Base-by-base conservation (phyloP, 768 basidiomycete genomes). In the Boletellus sp. region DNA sequence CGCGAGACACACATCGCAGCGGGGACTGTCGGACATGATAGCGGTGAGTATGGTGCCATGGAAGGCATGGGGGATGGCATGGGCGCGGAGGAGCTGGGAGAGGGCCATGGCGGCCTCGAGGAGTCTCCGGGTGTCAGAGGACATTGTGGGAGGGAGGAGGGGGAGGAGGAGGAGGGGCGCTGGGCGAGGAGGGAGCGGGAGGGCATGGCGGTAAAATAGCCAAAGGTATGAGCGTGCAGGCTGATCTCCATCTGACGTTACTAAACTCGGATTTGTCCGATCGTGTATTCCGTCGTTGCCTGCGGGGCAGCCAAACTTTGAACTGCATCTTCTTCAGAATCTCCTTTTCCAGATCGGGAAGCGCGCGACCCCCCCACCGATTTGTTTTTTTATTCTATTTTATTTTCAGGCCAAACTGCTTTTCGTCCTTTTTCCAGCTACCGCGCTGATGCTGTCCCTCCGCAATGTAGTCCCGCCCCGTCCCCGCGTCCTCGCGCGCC, bases 21-120 rank as follows among this genome's bases (percentile, higher is more conserved):
- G 79, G 37, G 82, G 73, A 58, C 70, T 77, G 57, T 82, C 82
- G 34, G 86, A 78, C 42, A 93, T 76, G 32, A 84, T 70, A 22
- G 90, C 85, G 28, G 82, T 80, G 56, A 90, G 70, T 50, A 90
- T 69, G 60, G 77, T 85, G 12, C 90, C 90, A 59, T 92, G 78
- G 68, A 92, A 91, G 26, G 89, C 90, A 61, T 93, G 90, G 10
- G 85, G 81, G 46, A 90, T 79, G 50, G 72, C 72, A 33, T 74
- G 71, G 32, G 74, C 68, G 54, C 62, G 70, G 45, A 93, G 80
- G 49, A 84, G 69, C 49, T 71, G 70, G 26, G 89, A 90, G 67
- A 93, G 85, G 51, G 85, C 81, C 42, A 73, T 70, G 34, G 90
- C 89, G 32, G 90, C 89, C 66, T 89, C 83, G 62, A 91, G 69